Evolutionary conservation across 2,329 filamentous ascomycete genomes (phyloP).

Genomic region (Sclerotinia sclerotiorum): DNA sequence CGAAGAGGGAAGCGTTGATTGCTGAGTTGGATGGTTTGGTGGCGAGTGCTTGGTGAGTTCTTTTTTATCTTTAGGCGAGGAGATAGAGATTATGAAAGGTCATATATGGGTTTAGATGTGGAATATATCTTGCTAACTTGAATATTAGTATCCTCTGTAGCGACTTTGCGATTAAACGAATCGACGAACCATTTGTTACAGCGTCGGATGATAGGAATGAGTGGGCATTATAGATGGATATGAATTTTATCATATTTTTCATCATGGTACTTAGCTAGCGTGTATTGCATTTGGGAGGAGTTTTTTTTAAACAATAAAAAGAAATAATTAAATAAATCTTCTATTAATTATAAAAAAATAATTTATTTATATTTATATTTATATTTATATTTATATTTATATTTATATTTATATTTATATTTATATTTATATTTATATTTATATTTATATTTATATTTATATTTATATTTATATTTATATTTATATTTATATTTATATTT

Average conservation of each 20-base stretch:
- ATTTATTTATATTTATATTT: no score
- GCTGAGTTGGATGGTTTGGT: constrained; percentile 90
- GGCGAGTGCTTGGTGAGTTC: constrained; percentile 77
- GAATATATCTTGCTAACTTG: constrained; percentile 19
- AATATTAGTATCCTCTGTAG: constrained; percentile 80
- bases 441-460: no score
- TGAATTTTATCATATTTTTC: background rate
- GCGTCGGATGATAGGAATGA: constrained; percentile 71
- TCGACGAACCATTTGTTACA: constrained; percentile 88
- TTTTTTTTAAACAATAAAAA: background rate
- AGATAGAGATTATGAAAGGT: no score
- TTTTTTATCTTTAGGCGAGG: background rate
- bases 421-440: no score
- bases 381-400: no score
- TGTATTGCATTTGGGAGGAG: background rate
- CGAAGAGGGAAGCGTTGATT: constrained; percentile 77
- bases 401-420: no score
- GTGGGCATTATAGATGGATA: constrained; percentile 57
- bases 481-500: no score
- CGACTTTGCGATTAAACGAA: constrained; percentile 89
- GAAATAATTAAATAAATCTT: no score
- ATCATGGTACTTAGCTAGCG: background rate
- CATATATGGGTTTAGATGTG: no score
- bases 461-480: no score
- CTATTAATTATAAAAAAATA: no score